Conservation (phyloP, 768 basidiomycete species). For the Naganishia friedmannii region DNA sequence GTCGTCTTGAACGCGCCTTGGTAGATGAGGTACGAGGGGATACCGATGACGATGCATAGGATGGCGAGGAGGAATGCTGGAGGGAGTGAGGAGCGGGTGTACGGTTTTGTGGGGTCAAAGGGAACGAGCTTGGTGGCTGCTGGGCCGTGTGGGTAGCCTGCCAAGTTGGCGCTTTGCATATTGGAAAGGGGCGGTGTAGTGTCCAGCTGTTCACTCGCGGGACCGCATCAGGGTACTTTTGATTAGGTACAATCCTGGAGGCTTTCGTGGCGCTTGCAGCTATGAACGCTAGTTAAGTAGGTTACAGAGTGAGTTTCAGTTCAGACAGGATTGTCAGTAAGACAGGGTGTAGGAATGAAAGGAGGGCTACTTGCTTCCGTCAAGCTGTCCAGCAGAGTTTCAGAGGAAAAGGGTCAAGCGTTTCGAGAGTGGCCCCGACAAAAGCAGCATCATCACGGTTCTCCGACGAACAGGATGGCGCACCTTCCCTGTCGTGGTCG, state of each 20-base stretch:
- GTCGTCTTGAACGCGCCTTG: constrained; percentile 24
- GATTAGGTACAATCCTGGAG: background rate
- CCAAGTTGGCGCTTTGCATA: background rate
- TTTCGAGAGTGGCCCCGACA: too few species aligned
- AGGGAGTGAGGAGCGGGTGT: constrained; percentile 26
- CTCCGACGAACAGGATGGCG: too few species aligned
- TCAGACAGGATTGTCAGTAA: too few species aligned
- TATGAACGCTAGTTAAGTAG: background rate
- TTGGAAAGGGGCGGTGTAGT: background rate
- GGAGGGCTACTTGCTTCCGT: too few species aligned
- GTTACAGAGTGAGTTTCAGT: background rate
- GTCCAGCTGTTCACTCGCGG: background rate
- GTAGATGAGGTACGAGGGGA: constrained; percentile 28
- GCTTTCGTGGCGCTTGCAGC: background rate
- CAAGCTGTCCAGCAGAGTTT: too few species aligned
- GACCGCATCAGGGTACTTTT: background rate
- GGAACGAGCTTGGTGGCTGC: constrained; percentile 16
- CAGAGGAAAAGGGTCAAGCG: too few species aligned
- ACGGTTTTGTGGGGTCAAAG: constrained; percentile 14
- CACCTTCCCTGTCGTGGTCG: too few species aligned
- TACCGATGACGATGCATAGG: constrained; percentile 28
- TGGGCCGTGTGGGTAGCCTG: constrained; percentile 6
- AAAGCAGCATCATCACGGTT: too few species aligned
- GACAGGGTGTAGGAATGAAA: too few species aligned
- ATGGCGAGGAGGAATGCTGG: constrained; percentile 31